Conservation (phyloP, 805 yeast genomes). For the Komagataella pseudopastoris region DNA sequence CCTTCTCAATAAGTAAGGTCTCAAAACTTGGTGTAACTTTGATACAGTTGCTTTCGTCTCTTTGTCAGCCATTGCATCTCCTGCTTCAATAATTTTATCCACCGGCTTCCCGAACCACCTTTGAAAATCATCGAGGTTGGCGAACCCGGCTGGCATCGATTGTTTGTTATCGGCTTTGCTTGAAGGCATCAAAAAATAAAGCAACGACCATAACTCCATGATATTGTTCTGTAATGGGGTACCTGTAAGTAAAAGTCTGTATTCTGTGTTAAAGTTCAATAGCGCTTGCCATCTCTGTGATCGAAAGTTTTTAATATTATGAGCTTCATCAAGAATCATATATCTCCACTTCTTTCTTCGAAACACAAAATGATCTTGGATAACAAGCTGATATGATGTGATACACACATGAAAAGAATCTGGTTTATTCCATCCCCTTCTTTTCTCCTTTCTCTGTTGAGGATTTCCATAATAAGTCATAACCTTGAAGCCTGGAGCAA, state of each 20-base stretch:
- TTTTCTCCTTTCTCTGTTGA: constrained; percentile 87
- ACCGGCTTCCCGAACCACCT: constrained; percentile 99
- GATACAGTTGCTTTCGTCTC: constrained; percentile 81
- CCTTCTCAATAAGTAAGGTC: constrained; percentile 87
- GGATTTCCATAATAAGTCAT: constrained; percentile 95
- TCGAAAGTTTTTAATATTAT: constrained; percentile 89
- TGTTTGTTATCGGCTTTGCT: constrained; percentile 40
- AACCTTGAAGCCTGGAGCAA: constrained; percentile 96
- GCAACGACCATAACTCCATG: constrained; percentile 90
- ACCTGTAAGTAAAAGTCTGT: constrained; percentile 83
- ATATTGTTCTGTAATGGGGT: constrained; percentile 94
- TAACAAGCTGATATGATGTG: constrained; percentile 94
- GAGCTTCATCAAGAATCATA: constrained; percentile 97
- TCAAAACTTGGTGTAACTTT: constrained; percentile 80
- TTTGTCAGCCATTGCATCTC: constrained; percentile 33
- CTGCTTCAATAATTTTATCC: constrained; percentile 78
- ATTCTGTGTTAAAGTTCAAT: constrained; percentile 82
- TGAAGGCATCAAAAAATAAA: constrained; percentile 94
- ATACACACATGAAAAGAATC: constrained; percentile 95
- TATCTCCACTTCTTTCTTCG: constrained; percentile 89
- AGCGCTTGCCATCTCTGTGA: constrained; percentile 97
- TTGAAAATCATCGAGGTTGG: constrained; percentile 89
- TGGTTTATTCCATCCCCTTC: constrained; percentile 96
- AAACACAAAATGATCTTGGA: constrained; percentile 91
- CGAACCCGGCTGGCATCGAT: constrained; percentile 90